Conservation (phyloP, 495 filamentous ascomycete genomes). For the Penicillium daleae region DNA sequence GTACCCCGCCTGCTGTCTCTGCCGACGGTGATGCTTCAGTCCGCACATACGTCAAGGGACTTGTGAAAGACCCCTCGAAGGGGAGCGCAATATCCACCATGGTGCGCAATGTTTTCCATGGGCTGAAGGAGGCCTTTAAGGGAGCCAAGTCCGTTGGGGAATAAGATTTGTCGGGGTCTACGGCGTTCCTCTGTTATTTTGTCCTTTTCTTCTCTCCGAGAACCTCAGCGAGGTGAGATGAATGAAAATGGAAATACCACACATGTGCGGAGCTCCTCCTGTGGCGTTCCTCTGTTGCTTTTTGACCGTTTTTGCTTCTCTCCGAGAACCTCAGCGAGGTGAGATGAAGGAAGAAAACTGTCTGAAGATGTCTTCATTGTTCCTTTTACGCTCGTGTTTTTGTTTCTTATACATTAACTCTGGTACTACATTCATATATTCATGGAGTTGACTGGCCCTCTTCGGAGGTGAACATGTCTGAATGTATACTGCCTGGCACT, state of each 20-base stretch:
- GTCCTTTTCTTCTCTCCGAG: slow-evolving; percentile 18
- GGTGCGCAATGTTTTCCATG: no score
- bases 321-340: slow-evolving; percentile 17
- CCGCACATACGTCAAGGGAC: no score
- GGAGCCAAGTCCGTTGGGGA: no score
- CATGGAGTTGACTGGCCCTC: not conserved
- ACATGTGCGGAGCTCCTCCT: not conserved
- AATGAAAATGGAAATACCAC: not conserved
- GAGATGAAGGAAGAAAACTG: slow-evolving; percentile 16
- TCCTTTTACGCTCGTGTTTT: not conserved
- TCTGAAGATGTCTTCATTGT: not conserved
- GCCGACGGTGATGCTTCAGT: no score
- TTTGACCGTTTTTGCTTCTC: slow-evolving; percentile 20
- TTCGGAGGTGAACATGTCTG: not conserved
- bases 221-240: slow-evolving; percentile 16
- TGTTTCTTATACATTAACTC: not conserved
- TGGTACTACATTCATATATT: not conserved
- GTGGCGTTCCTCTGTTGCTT: slow-evolving; percentile 11
- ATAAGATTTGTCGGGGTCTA: no score
- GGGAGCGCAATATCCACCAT: no score
- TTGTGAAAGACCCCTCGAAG: no score
- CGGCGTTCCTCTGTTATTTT: slow-evolving; percentile 12
- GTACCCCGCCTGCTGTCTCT: no score
- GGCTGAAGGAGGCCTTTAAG: no score
- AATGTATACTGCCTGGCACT: not conserved